Conservation (phyloP, 805 yeast genomes). For the Metschnikowia continentalis region DNA sequence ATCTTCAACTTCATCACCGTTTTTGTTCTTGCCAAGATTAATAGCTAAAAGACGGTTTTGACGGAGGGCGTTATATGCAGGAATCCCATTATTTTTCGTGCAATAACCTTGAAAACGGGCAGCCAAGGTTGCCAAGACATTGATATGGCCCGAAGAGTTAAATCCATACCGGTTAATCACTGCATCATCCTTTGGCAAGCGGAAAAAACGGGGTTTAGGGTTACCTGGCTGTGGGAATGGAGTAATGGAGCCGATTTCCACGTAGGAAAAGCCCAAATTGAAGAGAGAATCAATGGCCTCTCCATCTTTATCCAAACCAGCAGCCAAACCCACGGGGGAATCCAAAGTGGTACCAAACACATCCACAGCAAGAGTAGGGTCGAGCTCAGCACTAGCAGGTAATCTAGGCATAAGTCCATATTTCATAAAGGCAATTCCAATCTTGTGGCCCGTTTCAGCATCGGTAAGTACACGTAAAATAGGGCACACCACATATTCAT, state of each 20-base stretch:
- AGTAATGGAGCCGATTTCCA: slow-evolving; percentile 90
- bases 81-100: slow-evolving; percentile 35
- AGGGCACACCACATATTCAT: slow-evolving; percentile 81
- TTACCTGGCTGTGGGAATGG: slow-evolving; percentile 94
- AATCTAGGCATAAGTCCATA: slow-evolving; percentile 64
- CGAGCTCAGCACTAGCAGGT: slow-evolving; percentile 36
- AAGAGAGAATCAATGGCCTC: slow-evolving; percentile 83
- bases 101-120: slow-evolving; percentile 42
- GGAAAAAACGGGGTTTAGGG: slow-evolving; percentile 87
- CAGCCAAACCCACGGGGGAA: slow-evolving; percentile 89
- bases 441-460: slow-evolving; percentile 81
- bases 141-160: slow-evolving; percentile 84
- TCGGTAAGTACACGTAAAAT: slow-evolving; percentile 61
- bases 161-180: slow-evolving; percentile 94
- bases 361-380: slow-evolving; percentile 48
- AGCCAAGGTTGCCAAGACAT: slow-evolving; percentile 64
- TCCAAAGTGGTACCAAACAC: slow-evolving; percentile 65
- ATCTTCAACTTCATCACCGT: slow-evolving; percentile 85
- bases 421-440: slow-evolving; percentile 69
- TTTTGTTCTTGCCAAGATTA: slow-evolving; percentile 89
- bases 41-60: slow-evolving; percentile 68
- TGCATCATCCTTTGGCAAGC: slow-evolving; percentile 80
- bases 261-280: slow-evolving; percentile 78
- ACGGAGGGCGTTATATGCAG: slow-evolving; percentile 46
- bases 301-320: slow-evolving; percentile 92